Evolutionary conservation across 768 basidiomycete species (phyloP).

Genomic region (Dendrothele bispora): DNA sequence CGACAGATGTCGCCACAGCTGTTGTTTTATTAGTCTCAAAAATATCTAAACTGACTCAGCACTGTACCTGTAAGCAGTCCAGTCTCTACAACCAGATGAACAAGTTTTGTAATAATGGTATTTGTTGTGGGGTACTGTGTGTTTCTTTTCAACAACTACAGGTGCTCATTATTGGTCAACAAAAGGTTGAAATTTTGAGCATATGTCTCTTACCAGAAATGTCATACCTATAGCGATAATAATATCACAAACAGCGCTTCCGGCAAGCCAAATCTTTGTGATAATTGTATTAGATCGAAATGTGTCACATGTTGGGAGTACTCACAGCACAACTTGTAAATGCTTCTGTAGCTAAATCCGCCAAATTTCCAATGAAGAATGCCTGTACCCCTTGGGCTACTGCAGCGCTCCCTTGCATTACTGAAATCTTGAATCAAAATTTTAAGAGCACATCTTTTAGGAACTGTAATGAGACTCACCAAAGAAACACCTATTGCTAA

Average conservation of each 20-base stretch:
- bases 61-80: constrained; percentile 8
- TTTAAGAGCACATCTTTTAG: background rate
- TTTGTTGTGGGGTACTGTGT: background rate
- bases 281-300: background rate
- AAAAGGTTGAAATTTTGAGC: background rate
- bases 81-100: background rate
- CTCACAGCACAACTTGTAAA: background rate
- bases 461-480: background rate
- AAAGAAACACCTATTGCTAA: background rate
- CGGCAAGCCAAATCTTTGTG: background rate
- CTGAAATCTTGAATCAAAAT: background rate
- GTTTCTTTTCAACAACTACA: background rate
- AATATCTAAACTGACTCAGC: background rate
- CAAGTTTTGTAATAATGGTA: background rate
- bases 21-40: background rate
- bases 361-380: background rate
- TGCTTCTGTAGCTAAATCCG: background rate
- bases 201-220: background rate
- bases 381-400: background rate
- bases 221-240: background rate
- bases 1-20: background rate
- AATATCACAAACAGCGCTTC: constrained; percentile 2
- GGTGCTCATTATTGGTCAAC: background rate
- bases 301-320: background rate
- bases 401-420: background rate